Percentiles rank a stretch among this genome's conserved stretches.
Conservation (phyloP, 768 basidiomycete genomes). For the Mycena alexandri region DNA sequence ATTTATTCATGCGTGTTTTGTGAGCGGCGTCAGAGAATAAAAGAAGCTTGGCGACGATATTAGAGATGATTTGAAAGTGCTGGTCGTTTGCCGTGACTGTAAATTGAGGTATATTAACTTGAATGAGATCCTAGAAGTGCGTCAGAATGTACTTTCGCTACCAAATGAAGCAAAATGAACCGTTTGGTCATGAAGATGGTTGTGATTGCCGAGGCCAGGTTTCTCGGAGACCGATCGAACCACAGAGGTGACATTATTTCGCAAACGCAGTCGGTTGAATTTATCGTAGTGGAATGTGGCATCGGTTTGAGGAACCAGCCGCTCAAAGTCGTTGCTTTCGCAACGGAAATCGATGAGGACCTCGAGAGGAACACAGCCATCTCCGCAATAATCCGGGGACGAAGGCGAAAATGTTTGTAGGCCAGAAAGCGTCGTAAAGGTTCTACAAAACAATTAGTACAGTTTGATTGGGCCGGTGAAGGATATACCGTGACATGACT, state of each 20-base stretch:
- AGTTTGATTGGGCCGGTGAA: neutral
- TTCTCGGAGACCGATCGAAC: slow-evolving; percentile 55
- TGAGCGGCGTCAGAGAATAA: slow-evolving; percentile 92
- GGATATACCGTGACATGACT: slow-evolving; percentile 84
- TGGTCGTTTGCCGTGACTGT: slow-evolving; percentile 86
- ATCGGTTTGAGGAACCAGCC: slow-evolving; percentile 90
- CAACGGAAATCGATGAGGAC: slow-evolving; percentile 88
- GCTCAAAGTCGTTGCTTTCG: slow-evolving; percentile 87
- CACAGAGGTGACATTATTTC: slow-evolving; percentile 74
- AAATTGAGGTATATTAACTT: slow-evolving; percentile 86
- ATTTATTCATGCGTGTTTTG: slow-evolving; percentile 78
- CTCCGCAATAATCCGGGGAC: slow-evolving; percentile 51
- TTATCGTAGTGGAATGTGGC: slow-evolving; percentile 92
- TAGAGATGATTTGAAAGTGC: slow-evolving; percentile 88
- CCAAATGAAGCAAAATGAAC: slow-evolving; percentile 51
- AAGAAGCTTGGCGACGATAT: slow-evolving; percentile 87
- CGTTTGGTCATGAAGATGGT: slow-evolving; percentile 75
- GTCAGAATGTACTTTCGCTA: slow-evolving; percentile 14
- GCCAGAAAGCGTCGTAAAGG: slow-evolving; percentile 81
- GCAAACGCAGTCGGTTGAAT: slow-evolving; percentile 91
- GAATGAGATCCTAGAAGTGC: slow-evolving; percentile 76
- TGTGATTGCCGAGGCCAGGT: slow-evolving; percentile 45
- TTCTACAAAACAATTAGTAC: slow-evolving; percentile 59
- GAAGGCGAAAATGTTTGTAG: slow-evolving; percentile 91
- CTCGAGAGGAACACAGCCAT: slow-evolving; percentile 86